Evolutionary conservation across 2,329 filamentous ascomycete genomes (phyloP), one percentile per base, ranked within the genome.

Genomic region (Botrytis aclada): DNA sequence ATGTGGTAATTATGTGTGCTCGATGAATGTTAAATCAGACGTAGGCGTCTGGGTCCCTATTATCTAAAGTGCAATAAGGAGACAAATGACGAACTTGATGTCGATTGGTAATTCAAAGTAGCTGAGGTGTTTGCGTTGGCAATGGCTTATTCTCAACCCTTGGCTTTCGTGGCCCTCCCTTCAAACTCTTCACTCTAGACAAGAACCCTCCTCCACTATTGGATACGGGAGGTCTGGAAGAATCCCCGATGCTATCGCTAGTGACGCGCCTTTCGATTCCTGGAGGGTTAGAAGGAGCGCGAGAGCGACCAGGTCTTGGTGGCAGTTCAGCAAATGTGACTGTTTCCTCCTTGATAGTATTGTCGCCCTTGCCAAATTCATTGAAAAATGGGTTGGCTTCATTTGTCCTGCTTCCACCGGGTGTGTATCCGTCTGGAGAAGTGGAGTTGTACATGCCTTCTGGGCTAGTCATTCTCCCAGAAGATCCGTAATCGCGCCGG

Each of bases 311-410:
- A 37, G 74, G 71, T 60, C 75, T 67, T 41, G 65, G 72, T 66
- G 64, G 69, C 82, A 85, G 78, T 71, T 82, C 81, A n/a, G 78
- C 78, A 70, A 81, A 77, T 5, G 77, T 79, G 47, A 92, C 89
- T 70, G 85, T 84, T 32, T 88, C 87, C 81, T 92, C 92, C 80
- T 83, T 88, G 67, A 69, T 70, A 6, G 90, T 88, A 78, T 90
- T 91, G 64, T 90, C 88, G 56, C 85, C 83, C 77, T 85, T 87
- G 75, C 82, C 89, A 66, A 92, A 97, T 75, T 98, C 94, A 69
- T 89, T 87, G 81, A 94, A 95, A 84, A 97, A 97, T 0, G 94
- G 93, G 81, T 95, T 97, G 74, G 84, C 84, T 74, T 89, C 88
- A 75, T 85, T 82, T 39, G 81, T 75, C 41, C 82, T 80, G 71